These are phyloP conservation scores for Rhynchospora tenuis DNA, from an alignment of 176 grass and related monocot genomes.

Conservation along the genomic window DNA sequence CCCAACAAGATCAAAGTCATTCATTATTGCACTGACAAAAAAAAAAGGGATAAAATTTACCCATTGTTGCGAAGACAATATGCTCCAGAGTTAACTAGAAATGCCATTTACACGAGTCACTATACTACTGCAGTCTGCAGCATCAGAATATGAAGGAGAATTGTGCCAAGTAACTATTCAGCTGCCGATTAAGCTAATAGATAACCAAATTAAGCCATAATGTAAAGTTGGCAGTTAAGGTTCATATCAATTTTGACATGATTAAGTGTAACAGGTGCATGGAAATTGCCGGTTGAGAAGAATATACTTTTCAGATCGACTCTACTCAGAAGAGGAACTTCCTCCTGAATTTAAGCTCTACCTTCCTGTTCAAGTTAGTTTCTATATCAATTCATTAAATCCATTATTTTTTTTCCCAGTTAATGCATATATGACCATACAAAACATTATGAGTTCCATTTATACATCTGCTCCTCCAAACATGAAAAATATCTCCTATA, in stretches of 20 bases:
- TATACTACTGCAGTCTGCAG: not conserved
- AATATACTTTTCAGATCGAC: slow-evolving; percentile 76
- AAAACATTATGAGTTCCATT: not conserved
- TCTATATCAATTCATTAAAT: not conserved
- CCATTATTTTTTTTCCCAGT: not conserved
- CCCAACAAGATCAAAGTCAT: no score
- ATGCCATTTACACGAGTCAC: not conserved
- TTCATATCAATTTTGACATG: not conserved
- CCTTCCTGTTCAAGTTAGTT: slow-evolving; percentile 79
- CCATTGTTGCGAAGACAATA: not conserved
- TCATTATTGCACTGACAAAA: not conserved
- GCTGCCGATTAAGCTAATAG: not conserved
- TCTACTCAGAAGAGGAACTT: slow-evolving; percentile 90
- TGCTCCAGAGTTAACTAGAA: not conserved
- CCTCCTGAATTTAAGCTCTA: slow-evolving; percentile 88
- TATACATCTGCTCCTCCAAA: not conserved
- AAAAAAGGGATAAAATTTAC: not conserved
- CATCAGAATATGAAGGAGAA: not conserved
- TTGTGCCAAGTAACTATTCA: not conserved
- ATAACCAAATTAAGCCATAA: not conserved
- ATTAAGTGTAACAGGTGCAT: slow-evolving; percentile 32
- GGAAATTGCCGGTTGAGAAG: slow-evolving; percentile 86
- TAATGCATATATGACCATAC: not conserved
- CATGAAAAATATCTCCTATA: not conserved
- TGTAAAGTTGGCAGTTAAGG: not conserved